Conservation (phyloP, 352 stramenopile genomes). For the Globisporangium alternatum region DNA sequence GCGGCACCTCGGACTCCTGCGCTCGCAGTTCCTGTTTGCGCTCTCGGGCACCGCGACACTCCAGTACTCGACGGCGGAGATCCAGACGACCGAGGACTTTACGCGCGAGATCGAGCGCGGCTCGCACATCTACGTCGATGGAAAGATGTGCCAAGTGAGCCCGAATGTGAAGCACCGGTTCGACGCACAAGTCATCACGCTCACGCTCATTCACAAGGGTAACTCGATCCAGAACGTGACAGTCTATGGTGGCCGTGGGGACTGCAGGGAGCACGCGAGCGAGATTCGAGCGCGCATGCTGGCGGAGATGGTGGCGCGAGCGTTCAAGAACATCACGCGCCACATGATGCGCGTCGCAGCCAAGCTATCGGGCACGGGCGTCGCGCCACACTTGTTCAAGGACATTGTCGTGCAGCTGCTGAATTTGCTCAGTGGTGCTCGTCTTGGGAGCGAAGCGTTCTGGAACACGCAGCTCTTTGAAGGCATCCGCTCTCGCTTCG, state of each 20-base stretch:
- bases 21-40: constrained; percentile 71
- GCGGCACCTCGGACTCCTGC: constrained; percentile 83
- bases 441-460: constrained; percentile 56
- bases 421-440: constrained; percentile 68
- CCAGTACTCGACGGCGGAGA: constrained; percentile 76
- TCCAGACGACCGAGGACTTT: constrained; percentile 80
- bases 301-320: constrained; percentile 83
- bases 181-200: constrained; percentile 56
- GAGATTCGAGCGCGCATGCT: constrained; percentile 68
- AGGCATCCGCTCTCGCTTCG: constrained; percentile 77
- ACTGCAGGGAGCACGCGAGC: constrained; percentile 51
- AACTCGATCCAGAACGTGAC: constrained; percentile 72
- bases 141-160: constrained; percentile 49
- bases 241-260: constrained; percentile 59
- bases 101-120: constrained; percentile 80
- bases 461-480: constrained; percentile 74
- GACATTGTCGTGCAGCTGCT: constrained; percentile 52
- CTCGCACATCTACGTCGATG: constrained; percentile 51
- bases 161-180: constrained; percentile 38
- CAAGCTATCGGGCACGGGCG: constrained; percentile 30
- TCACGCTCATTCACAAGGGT: constrained; percentile 52
- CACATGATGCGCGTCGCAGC: constrained; percentile 58
- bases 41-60: constrained; percentile 75
- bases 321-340: constrained; percentile 87
- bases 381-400: constrained; percentile 43